A percentile compares a stretch with the other conserved stretches of the same genome.
phyloP scores from a whole-genome alignment of 2,329 filamentous ascomycete species.

The Sporothrix euskadiensis region DNA sequence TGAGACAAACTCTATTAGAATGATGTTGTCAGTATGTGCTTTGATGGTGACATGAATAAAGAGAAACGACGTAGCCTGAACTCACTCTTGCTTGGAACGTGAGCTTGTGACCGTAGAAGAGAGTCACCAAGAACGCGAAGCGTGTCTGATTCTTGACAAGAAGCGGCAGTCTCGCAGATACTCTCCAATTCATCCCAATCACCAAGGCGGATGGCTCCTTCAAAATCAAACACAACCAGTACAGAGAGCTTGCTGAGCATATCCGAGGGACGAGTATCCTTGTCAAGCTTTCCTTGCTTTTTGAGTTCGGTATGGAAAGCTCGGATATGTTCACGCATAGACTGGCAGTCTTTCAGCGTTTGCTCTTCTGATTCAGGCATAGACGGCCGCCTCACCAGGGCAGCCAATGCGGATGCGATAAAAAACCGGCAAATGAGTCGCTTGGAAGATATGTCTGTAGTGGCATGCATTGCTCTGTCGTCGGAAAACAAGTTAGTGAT shows the following conservation, averaged over 20 bases:
- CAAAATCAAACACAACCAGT: conserved; percentile 75
- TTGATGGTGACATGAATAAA: background rate
- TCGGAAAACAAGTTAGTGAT: conserved; percentile 55
- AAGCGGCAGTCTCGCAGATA: conserved; percentile 57
- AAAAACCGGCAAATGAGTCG: conserved; percentile 72
- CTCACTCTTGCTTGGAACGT: conserved; percentile 25
- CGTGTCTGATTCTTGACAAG: conserved; percentile 48
- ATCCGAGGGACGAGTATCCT: conserved; percentile 51
- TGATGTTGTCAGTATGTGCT: background rate
- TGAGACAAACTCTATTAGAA: conserved; percentile 48
- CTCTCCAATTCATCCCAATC: conserved; percentile 65
- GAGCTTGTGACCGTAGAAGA: conserved; percentile 56
- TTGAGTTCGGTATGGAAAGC: conserved; percentile 56
- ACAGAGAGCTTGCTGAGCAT: conserved; percentile 63
- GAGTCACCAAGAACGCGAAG: conserved; percentile 68
- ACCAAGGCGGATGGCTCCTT: conserved; percentile 67
- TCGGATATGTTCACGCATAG: conserved; percentile 60
- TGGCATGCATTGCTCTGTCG: conserved; percentile 46
- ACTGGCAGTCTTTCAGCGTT: conserved; percentile 62
- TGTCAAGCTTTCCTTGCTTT: conserved; percentile 43
- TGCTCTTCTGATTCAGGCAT: conserved; percentile 50
- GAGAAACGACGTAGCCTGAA: background rate
- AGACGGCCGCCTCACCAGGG: conserved; percentile 49
- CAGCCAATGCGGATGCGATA: conserved; percentile 52
- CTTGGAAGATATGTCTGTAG: conserved; percentile 54